Evolutionary conservation across 192 early-diverging fungal species (phyloP).

Genomic region (Rhizophagus clarus): DNA sequence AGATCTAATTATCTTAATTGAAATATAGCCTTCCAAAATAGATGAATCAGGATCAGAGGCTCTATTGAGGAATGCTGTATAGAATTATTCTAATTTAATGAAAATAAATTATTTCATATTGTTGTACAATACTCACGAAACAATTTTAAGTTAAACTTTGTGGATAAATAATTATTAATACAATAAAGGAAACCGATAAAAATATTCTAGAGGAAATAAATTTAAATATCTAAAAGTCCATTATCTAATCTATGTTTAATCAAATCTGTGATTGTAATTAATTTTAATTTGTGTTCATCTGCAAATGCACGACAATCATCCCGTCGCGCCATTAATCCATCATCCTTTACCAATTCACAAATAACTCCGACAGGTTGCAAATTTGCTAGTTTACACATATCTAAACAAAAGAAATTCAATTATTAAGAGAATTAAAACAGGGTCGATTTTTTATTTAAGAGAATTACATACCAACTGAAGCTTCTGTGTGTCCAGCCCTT

Average conservation of each 20-base stretch:
- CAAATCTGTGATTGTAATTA: slow-evolving; percentile 90
- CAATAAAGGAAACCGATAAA: background rate
- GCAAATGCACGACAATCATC: slow-evolving; percentile 89
- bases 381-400: slow-evolving; percentile 85
- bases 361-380: slow-evolving; percentile 86
- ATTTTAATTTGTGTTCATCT: slow-evolving; percentile 76
- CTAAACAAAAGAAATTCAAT: slow-evolving; percentile 32
- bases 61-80: background rate
- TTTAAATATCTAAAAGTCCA: slow-evolving; percentile 36
- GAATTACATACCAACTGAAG: slow-evolving; percentile 59
- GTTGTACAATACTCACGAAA: background rate
- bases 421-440: background rate
- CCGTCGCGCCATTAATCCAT: slow-evolving; percentile 91
- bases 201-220: background rate
- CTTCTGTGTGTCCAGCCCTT: slow-evolving; percentile 95
- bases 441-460: background rate
- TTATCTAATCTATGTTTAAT: slow-evolving; percentile 70
- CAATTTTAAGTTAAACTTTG: background rate
- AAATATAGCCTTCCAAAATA: background rate
- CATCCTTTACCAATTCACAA: slow-evolving; percentile 89
- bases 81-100: background rate
- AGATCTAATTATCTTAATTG: background rate
- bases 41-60: background rate
- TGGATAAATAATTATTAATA: background rate
- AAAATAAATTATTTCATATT: background rate